phyloP scores from a whole-genome alignment of 2,329 filamentous ascomycete species.

The Fusarium lateritium region DNA sequence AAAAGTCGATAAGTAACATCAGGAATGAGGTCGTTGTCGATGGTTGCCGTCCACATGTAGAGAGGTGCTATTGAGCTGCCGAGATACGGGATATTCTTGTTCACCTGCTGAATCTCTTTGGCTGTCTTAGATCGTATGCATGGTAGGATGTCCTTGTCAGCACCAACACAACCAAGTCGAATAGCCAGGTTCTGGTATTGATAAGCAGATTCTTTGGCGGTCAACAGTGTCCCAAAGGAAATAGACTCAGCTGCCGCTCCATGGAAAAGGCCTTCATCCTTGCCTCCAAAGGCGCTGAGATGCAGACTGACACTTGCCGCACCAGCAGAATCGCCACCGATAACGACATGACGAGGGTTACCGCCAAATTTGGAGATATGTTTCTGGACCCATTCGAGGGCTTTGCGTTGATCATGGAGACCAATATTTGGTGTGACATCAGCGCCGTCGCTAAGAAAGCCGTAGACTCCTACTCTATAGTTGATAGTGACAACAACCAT shows the following conservation, averaged over 20 bases:
- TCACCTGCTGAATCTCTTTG: conserved; percentile 59
- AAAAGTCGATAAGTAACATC: conserved; percentile 67
- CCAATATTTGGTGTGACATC: conserved; percentile 76
- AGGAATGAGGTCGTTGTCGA: conserved; percentile 68
- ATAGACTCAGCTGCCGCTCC: conserved; percentile 66
- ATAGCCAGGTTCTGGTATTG: conserved; percentile 66
- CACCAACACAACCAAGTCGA: conserved; percentile 57
- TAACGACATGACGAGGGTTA: conserved; percentile 75
- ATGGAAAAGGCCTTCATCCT: conserved; percentile 64
- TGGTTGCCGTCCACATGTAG: conserved; percentile 68
- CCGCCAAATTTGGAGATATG: conserved; percentile 79
- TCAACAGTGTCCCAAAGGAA: conserved; percentile 65
- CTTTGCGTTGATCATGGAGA: conserved; percentile 78
- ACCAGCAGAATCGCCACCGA: conserved; percentile 79
- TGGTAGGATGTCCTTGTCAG: conserved; percentile 55
- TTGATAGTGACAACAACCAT: conserved; percentile 82
- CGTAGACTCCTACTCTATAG: conserved; percentile 82
- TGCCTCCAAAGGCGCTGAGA: conserved; percentile 68
- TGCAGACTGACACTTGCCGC: conserved; percentile 76
- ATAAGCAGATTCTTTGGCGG: conserved; percentile 63
- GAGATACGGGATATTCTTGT: conserved; percentile 56
- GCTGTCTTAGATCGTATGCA: conserved; percentile 63
- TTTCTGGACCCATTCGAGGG: conserved; percentile 77
- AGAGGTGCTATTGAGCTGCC: conserved; percentile 55
- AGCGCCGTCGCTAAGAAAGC: conserved; percentile 76